phyloP scores from a whole-genome alignment of 2,329 filamentous ascomycete species.

The Clathrospora elynae region DNA sequence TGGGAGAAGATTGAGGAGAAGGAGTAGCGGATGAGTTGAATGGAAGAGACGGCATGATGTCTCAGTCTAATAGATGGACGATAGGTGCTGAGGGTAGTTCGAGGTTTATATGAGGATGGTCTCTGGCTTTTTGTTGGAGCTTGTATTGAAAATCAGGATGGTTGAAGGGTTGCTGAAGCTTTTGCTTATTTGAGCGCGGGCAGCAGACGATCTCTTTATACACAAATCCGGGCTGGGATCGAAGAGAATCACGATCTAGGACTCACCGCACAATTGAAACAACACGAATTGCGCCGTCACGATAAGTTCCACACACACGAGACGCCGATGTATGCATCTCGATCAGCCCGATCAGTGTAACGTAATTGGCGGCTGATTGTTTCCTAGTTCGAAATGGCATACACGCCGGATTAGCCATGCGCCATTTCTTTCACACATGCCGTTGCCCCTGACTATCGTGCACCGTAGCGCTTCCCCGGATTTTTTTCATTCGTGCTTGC shows the following conservation, averaged over 20 bases:
- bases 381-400: conserved; percentile 33
- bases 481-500: conserved; percentile 23
- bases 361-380: conserved; percentile 34
- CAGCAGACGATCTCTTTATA: conserved; percentile 41
- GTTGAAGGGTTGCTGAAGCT: conserved; percentile 32
- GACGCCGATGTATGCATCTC: conserved; percentile 41
- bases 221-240: conserved; percentile 14
- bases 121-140: conserved; percentile 32
- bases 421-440: conserved; percentile 32
- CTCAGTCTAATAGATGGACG: conserved; percentile 11
- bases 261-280: conserved; percentile 41
- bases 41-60: conserved; percentile 48
- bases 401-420: conserved; percentile 20
- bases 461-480: conserved; percentile 25
- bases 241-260: conserved; percentile 27
- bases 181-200: conserved; percentile 33
- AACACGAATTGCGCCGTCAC: conserved; percentile 35
- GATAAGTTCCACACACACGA: conserved; percentile 34
- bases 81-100: conserved; percentile 23
- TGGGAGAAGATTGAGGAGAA: conserved; percentile 45
- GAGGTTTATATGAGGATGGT: conserved; percentile 38
- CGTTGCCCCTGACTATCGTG: conserved; percentile 16
- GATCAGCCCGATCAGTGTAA: conserved; percentile 36
- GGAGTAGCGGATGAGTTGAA: conserved; percentile 39
- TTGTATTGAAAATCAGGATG: conserved; percentile 27